Conservation (phyloP, 345 rosid species). For the Lepidium africanum region DNA sequence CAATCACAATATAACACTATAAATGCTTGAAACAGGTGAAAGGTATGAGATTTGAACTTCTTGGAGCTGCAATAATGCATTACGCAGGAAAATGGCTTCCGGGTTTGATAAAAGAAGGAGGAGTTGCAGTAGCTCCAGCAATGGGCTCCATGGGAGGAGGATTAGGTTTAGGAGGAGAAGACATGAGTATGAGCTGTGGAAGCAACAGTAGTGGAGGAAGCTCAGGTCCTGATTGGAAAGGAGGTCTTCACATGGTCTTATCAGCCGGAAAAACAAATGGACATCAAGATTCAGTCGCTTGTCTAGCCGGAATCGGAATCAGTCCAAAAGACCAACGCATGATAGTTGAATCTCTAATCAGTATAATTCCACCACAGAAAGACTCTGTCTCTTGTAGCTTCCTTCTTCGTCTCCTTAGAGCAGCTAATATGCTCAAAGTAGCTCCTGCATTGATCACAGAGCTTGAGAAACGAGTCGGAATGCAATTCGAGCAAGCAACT, state of each 20-base stretch:
- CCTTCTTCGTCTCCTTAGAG: constrained; percentile 71
- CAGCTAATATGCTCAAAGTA: constrained; percentile 78
- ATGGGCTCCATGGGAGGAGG: constrained; percentile 19
- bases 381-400: constrained; percentile 85
- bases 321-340: constrained; percentile 73
- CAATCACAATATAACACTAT: too few relatives aligned
- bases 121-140: constrained; percentile 20
- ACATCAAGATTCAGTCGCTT: constrained; percentile 24
- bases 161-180: constrained; percentile 41
- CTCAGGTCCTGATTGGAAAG: constrained; percentile 66
- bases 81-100: constrained; percentile 91
- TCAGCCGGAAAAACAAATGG: constrained; percentile 60
- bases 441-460: constrained; percentile 90
- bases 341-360: constrained; percentile 83
- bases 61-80: constrained; percentile 83
- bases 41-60: constrained; percentile 85
- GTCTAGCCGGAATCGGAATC: constrained; percentile 23
- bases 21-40: constrained; percentile 33
- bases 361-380: constrained; percentile 88
- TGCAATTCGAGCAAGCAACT: constrained; percentile 95
- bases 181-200: constrained; percentile 50
- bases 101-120: constrained; percentile 54
- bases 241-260: constrained; percentile 79
- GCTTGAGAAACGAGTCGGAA: constrained; percentile 87
- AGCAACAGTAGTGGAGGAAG: constrained; percentile 42